Base-by-base conservation (phyloP, 305 asterid species). In the Petunia hybrid region DNA sequence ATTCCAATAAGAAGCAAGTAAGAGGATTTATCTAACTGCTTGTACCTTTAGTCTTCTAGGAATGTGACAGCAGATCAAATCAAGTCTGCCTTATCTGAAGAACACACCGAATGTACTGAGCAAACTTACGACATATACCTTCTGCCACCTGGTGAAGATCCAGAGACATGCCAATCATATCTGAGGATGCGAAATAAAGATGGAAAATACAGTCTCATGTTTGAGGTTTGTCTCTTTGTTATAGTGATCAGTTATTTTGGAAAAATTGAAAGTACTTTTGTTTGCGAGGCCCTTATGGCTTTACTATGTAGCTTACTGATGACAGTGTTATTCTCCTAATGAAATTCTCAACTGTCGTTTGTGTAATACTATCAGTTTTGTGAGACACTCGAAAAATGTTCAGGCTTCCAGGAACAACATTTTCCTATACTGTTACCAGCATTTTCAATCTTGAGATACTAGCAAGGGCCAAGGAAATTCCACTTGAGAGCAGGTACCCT, bases 141-240 rank as follows among this genome's bases (percentile, higher is more conserved):
- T 88, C 86, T 97, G 69, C 99, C 99, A 66, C 99, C 99, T 64
- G 99, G 99, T 70, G 99, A 97, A 87, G 99, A 97, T 89, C 94
- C 99, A 46, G 99, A 97, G 87, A 92, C 97, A 45, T 95, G 99
- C 87, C 98, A 93, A 82, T 97, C 99, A 71, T 97, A 97, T 87
- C 89, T 97, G 84, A 92, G 99, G 91, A 97, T 97, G 99, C 92
- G 99, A 68, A 97, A 97, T 86, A 95, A 89, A 87, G 99, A 97
- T 55, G 99, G 99, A 74, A 97, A 92, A 85, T 97, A 97, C 91
- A 97, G 93, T 89, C 99, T 97, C 88, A 97, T 97, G 99, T 97
- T 97, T 88, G 99, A 97, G 99, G 99, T 97, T 56, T 86, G 89
- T 69, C 86, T 67, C 63, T 55, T 53, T 75, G 36, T 75, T n/a